A percentile compares a stretch with the other conserved stretches of the same genome.
phyloP scores from a whole-genome alignment of 805 yeast genomes.

The Saturnispora silvae region DNA sequence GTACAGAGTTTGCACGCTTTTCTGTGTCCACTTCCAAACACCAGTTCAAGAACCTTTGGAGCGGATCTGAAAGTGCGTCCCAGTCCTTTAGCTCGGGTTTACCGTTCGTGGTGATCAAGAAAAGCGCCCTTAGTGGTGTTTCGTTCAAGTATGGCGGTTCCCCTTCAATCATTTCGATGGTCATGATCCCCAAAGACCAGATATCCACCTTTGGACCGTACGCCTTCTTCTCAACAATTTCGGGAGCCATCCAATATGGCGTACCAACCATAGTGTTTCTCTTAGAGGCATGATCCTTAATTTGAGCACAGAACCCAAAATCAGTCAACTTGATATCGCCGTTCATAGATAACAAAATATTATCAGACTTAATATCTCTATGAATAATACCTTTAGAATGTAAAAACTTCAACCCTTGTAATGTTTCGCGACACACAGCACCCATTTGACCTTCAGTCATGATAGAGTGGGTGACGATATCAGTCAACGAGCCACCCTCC shows the following conservation, averaged over 20 bases:
- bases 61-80: slow-evolving; percentile 54
- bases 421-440: slow-evolving; percentile 85
- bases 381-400: slow-evolving; percentile 92
- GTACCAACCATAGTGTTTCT: slow-evolving; percentile 84
- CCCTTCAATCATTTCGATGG: slow-evolving; percentile 79
- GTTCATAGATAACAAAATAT: slow-evolving; percentile 66
- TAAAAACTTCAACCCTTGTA: slow-evolving; percentile 74
- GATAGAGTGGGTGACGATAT: slow-evolving; percentile 78
- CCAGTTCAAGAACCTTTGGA: slow-evolving; percentile 63
- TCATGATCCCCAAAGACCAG: slow-evolving; percentile 79
- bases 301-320: slow-evolving; percentile 64
- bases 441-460: slow-evolving; percentile 94
- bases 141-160: slow-evolving; percentile 80
- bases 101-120: slow-evolving; percentile 70
- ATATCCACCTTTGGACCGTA: slow-evolving; percentile 76
- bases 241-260: slow-evolving; percentile 90
- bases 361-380: slow-evolving; percentile 93
- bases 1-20: slow-evolving; percentile 66
- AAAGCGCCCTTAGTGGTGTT: slow-evolving; percentile 67
- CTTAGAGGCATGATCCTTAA: slow-evolving; percentile 61
- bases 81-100: slow-evolving; percentile 69
- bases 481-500: slow-evolving; percentile 98
- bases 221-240: slow-evolving; percentile 68
- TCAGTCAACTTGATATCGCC: slow-evolving; percentile 94
- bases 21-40: slow-evolving; percentile 79